Base-by-base conservation (phyloP, 1,284 basidiomycete species). In the Cronartium quercuum region DNA sequence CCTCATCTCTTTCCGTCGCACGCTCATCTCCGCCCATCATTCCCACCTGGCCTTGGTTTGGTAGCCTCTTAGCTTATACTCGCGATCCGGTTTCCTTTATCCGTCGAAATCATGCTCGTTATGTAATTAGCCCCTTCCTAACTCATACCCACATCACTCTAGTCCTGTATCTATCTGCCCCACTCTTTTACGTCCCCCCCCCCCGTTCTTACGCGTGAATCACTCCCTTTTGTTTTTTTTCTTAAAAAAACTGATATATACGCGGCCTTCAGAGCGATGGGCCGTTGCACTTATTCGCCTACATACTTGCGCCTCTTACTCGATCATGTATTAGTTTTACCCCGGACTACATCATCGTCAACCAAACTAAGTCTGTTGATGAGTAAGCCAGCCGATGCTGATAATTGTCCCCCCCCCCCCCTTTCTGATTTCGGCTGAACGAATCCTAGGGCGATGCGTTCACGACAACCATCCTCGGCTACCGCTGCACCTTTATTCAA, bases 391-490 rank as follows among this genome's bases (percentile, higher is more conserved):
- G 10, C n/a, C 10, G 44, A 10, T 47, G 44, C 10, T n/a, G n/a
- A 47, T 10, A 10, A n/a, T n/a, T n/a, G n/a, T 63, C 21, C 55
- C 0, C 40, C 4, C 63, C 34, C 40, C 10, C 24, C 15, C 15
- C 6, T 63, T 63, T 12, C 61, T 6, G 13, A 15, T 29, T 63
- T 29, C 34, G 6, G 2, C 12, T 71, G 51, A 38, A n/a, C 10
- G 35, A 44, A 35, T 10, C 21, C 21, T 65, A 74, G 71, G 71
- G 71, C 15, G 38, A 74, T 66, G 71, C 62, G 13, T 74, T 74
- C 21, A 74, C 71, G 12, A 74, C 71, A 9, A 74, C 71, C 18
- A 74, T 74, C 42, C 42, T 74, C 21, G 71, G 71, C 24, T 74
- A 74, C 29, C 37, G 58, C 38, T 74, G 71, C 44, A 66, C 71